Conservation (phyloP, 208 protist species). For the Herpetomonas samuelpessoai region DNA sequence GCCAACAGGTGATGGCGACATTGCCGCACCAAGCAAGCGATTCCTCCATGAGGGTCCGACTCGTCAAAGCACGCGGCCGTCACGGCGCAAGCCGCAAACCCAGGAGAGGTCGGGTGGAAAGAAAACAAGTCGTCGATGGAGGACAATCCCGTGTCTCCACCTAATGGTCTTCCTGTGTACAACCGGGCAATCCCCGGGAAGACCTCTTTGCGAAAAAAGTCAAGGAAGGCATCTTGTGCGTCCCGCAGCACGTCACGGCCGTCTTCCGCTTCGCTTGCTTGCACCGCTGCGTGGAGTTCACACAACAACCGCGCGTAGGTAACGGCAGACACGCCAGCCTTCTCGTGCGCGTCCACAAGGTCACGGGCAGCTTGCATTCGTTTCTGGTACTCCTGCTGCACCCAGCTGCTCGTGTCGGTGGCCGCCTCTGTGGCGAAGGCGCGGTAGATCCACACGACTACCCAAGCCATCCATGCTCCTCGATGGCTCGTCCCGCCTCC, state of each 20-base stretch:
- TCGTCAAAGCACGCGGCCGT: background rate
- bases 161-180: no score
- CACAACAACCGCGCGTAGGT: no score
- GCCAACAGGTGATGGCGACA: background rate
- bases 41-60: background rate
- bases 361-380: background rate
- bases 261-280: no score
- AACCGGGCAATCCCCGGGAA: no score
- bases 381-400: background rate
- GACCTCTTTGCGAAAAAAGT: background rate
- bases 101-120: conserved; percentile 1
- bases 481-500: conserved; percentile 2
- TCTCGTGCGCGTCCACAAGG: no score
- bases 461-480: conserved; percentile 25
- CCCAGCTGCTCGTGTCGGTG: background rate
- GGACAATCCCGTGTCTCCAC: background rate
- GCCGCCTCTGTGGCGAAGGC: conserved; percentile 12
- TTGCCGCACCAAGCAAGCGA: background rate
- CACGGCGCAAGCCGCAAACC: background rate
- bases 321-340: no score
- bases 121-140: background rate
- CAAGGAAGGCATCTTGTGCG: background rate
- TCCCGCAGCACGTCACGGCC: background rate
- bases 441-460: conserved; percentile 23
- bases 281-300: no score